Evolutionary conservation across 1,139 yeast genomes (phyloP), one percentile per base, ranked within the genome.

Genomic region (Candida pseudoviswanathii): DNA sequence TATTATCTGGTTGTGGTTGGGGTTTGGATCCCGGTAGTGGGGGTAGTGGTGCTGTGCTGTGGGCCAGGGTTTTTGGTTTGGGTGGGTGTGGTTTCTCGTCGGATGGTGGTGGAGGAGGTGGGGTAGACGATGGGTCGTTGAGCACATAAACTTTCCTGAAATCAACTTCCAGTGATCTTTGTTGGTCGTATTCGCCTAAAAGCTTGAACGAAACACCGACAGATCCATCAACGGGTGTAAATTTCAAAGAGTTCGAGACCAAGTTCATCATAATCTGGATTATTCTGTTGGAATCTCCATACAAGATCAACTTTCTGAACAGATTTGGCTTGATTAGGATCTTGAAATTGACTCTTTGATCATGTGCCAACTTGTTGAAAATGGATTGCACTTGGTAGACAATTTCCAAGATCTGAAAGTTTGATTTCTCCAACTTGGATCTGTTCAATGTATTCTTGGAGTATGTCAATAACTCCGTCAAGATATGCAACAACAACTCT

Each of bases 401-500:
- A 49, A 92, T 84, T 58, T 87, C 95, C 50, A 84, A 76, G 37
- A 89, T 73, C 55, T 81, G 83, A 67, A 92, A 92, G 56, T 88
- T 85, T 45, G 89, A 82, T 60, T 86, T 86, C 59, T 90, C 97
- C 46, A 91, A 71, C 58, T 86, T 86, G n/a, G 95, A 84, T 56
- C 92, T 78, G 56, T 91, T 89, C 51, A 92, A 74, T n/a, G 95
- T 92, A 62, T 90, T 90, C 58, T 91, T 89, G 9, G 96, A 87
- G 63, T 90, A 92, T 0, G 97, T 91, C 56, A 94, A 73, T 49
- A 94, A 73, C 63, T 92, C 97, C 22, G 96, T 91, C 57, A 94
- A 78, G 52, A 94, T 87, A 68, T 91, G 97, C 56, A 91, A 70
- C 51, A 94, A 72, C 44, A 92, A 71, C 64, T 91, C 96, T 33